Percentiles rank a stretch among this genome's conserved stretches.
phyloP scores from a whole-genome alignment of 1,284 basidiomycete genomes.

The Kwoniella shivajii region DNA sequence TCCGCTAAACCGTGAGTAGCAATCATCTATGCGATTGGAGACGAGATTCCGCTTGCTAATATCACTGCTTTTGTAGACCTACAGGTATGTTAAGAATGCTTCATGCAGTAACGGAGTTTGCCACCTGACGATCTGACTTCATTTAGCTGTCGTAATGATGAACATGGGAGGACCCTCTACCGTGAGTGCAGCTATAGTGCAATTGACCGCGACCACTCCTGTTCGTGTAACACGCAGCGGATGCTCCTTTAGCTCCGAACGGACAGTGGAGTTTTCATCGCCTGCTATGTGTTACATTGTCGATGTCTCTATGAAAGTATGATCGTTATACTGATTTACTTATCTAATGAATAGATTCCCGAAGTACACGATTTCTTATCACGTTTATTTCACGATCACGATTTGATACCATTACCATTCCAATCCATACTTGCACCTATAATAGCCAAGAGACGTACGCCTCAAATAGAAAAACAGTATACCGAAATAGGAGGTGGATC shows the following conservation, averaged over 20 bases:
- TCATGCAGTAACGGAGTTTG: not conserved
- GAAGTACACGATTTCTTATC: conserved; percentile 90
- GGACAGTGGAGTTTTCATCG: no score
- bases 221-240: not conserved
- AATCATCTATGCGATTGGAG: not conserved
- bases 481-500: conserved; percentile 93
- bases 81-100: conserved; percentile 10
- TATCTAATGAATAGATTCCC: conserved; percentile 61
- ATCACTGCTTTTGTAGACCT: conserved; percentile 2
- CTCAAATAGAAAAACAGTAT: conserved; percentile 94
- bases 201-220: not conserved
- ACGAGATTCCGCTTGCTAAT: conserved; percentile 13
- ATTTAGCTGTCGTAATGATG: conserved; percentile 85
- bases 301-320: no score
- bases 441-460: conserved; percentile 90
- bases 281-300: no score
- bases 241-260: no score
- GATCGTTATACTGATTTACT: not conserved
- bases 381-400: conserved; percentile 90
- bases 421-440: conserved; percentile 83
- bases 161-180: conserved; percentile 98
- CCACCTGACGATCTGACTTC: not conserved
- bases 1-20: conserved; percentile 25
- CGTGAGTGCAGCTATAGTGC: conserved; percentile 64
- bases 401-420: conserved; percentile 94